Conservation (phyloP, 352 stramenopile genomes). For the Globisporangium orthogonon region DNA sequence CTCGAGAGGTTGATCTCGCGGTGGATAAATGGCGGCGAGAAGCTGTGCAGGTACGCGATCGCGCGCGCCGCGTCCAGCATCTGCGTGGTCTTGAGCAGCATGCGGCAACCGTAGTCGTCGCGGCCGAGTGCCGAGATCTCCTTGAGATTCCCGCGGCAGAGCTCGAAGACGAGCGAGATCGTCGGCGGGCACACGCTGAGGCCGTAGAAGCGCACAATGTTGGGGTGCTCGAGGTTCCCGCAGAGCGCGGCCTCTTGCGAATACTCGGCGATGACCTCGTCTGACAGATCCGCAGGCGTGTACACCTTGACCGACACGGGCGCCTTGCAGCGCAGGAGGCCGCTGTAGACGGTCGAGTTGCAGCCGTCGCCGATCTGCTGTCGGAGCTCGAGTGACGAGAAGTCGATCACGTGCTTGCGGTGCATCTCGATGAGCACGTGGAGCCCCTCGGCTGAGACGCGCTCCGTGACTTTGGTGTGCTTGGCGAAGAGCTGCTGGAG, state of each 20-base stretch:
- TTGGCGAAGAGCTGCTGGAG: constrained; percentile 39
- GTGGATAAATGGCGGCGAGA: constrained; percentile 64
- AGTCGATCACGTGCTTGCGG: constrained; percentile 68
- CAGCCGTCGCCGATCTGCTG: constrained; percentile 37
- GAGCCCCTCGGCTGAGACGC: constrained; percentile 51
- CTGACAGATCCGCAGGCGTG: constrained; percentile 46
- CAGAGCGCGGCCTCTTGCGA: constrained; percentile 55
- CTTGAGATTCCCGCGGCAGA: constrained; percentile 51
- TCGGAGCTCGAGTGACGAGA: constrained; percentile 49
- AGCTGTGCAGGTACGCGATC: constrained; percentile 69
- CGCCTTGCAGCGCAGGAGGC: constrained; percentile 31
- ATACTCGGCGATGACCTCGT: constrained; percentile 48
- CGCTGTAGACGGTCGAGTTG: constrained; percentile 46
- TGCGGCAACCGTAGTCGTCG: constrained; percentile 35
- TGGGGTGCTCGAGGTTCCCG: constrained; percentile 49
- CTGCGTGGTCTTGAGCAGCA: constrained; percentile 48
- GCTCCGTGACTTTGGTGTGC: constrained; percentile 33
- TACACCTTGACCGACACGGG: constrained; percentile 68
- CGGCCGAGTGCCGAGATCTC: constrained; percentile 31
- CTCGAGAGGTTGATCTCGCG: constrained; percentile 69
- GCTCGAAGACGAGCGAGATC: constrained; percentile 63
- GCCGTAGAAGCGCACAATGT: constrained; percentile 53
- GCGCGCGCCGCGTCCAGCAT: constrained; percentile 60
- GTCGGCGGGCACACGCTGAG: constrained; percentile 59
- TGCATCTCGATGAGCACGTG: constrained; percentile 72